A percentile compares a stretch with the other conserved stretches of the same genome.
phyloP scores from a whole-genome alignment of 768 basidiomycete species.

The Coprinopsis strossmayeri region DNA sequence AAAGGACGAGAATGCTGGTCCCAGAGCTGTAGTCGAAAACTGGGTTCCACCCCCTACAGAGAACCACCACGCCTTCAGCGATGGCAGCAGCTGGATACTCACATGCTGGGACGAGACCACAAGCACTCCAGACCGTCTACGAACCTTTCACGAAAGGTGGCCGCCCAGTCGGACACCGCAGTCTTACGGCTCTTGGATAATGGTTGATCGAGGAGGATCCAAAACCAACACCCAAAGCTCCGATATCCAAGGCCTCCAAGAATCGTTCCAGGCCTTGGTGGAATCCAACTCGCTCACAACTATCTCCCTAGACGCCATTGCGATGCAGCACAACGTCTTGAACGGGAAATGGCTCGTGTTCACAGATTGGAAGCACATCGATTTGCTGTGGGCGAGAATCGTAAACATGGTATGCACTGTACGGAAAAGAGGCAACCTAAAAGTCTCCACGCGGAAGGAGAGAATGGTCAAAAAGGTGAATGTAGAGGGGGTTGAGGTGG shows the following conservation, averaged over 20 bases:
- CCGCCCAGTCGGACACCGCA: conserved; percentile 30
- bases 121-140: conserved; percentile 15
- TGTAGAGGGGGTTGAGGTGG: not conserved
- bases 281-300: conserved; percentile 19
- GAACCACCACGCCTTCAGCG: not conserved
- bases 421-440: conserved; percentile 22
- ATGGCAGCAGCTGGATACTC: not conserved
- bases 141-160: conserved; percentile 26
- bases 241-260: not conserved
- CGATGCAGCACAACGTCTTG: conserved; percentile 23
- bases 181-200: conserved; percentile 27
- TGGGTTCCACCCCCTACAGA: not conserved
- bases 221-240: conserved; percentile 12
- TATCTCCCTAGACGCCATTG: conserved; percentile 26
- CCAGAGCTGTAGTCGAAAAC: not conserved
- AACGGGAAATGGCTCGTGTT: conserved; percentile 36
- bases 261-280: conserved; percentile 11
- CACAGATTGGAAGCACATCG: conserved; percentile 22
- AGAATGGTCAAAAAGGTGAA: not conserved
- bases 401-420: conserved; percentile 23
- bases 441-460: conserved; percentile 28
- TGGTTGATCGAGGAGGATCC: conserved; percentile 16
- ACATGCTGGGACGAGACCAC: conserved; percentile 1
- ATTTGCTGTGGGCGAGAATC: conserved; percentile 29
- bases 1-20: not conserved